Percentiles rank a stretch among this genome's conserved stretches.
Conservation (phyloP, 495 filamentous ascomycete species). For the Aspergillus bridgeri region DNA sequence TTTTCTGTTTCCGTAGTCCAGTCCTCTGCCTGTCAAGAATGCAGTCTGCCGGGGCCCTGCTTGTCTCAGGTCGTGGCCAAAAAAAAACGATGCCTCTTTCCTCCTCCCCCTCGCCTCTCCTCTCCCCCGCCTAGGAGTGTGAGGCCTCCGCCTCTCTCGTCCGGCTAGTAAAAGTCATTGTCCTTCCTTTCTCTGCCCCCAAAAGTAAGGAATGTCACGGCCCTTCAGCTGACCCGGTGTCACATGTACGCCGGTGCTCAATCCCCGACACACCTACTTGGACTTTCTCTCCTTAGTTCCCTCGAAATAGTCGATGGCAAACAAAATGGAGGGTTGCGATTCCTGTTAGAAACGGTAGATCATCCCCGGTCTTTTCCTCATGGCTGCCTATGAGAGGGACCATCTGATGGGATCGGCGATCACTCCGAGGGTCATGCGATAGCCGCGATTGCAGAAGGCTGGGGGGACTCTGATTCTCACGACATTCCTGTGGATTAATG, state of each 20-base stretch:
- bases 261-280: background rate
- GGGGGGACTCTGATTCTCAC: background rate
- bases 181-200: background rate
- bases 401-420: background rate
- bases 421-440: background rate
- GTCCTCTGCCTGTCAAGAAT: too few species aligned
- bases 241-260: constrained; percentile 3
- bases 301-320: background rate
- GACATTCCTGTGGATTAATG: background rate
- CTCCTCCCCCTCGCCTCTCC: too few species aligned
- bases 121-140: background rate
- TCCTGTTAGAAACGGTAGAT: background rate
- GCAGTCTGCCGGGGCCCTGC: too few species aligned
- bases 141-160: background rate
- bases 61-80: too few species aligned
- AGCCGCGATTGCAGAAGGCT: too few species aligned
- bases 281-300: too few species aligned
- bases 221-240: constrained; percentile 2
- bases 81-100: too few species aligned
- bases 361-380: background rate
- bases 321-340: background rate
- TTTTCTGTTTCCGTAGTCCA: too few species aligned
- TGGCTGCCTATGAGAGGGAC: background rate
- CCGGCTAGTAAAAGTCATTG: background rate
- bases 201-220: background rate